Base-by-base conservation (phyloP, 345 rosid species). In the Salix brachista region DNA sequence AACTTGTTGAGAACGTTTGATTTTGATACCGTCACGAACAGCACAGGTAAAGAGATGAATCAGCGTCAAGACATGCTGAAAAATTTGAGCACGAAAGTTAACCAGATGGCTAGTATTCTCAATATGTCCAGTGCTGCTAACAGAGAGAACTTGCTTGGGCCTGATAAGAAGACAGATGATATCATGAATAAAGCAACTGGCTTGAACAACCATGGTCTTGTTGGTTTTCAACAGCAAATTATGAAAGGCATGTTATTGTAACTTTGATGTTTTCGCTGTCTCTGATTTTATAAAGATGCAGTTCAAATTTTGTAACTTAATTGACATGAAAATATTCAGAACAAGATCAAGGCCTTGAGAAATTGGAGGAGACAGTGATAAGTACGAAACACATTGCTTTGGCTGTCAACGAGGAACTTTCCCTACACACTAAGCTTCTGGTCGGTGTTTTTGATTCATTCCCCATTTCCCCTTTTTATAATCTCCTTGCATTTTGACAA, bases 301-400 rank as follows among this genome's bases (percentile, higher is more conserved):
- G 54, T 14, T 8, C 9, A 58, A 54, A 50, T 75, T 36, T 71
- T 75, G 12, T 71, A 21, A 12, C 52, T 8, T 18, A 23, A 18
- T 80, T 23, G 18, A 32, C 44, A 69, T 76, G 30, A 36, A 87
- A 58, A 58, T 41, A n/a, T 23, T 71, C 92, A 96, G 99, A 96
- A 82, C 99, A 96, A 94, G 99, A 96, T 76, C 98, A 96, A 78
- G 99, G 97, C 68, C 97, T 96, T 80, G 99, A 90, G 86, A 81
- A 92, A 84, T 85, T 96, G 86, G 97, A 94, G 86, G 95, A 82
- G 76, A 89, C 98, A 4, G 96, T 92, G 46, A 85, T 83, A 78
- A 94, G 98, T 84, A 88, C 98, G 28, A 94, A 94, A 83, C 98
- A 94, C 74, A 91, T 94, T 73, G 97, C 98, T 26, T 65, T 91